Evolutionary conservation across 176 grass and related monocot species (phyloP).

Genomic region (Oryza punctata): DNA sequence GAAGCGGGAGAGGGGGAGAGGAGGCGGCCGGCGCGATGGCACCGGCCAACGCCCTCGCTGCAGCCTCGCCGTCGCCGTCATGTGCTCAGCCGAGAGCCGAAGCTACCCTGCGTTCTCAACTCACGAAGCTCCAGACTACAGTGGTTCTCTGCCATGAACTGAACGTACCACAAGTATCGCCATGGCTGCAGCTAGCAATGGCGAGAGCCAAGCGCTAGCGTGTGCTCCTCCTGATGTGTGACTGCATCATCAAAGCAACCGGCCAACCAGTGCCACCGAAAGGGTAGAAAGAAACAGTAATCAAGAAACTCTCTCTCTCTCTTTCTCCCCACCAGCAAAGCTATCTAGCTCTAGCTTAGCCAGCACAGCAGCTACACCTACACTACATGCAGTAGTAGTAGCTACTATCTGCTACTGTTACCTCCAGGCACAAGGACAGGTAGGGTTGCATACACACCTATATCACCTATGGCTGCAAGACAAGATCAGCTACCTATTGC

Average conservation of each 20-base stretch:
- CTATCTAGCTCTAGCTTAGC: neutral
- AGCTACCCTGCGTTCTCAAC: no score
- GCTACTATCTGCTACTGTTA: no score
- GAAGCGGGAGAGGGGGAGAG: no score
- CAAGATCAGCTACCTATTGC: no score
- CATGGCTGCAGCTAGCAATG: neutral
- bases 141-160: neutral
- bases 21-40: no score
- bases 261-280: neutral
- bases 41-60: no score
- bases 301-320: neutral
- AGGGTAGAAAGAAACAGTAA: neutral
- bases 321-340: neutral
- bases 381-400: no score
- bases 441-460: no score
- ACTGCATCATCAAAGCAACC: constrained; percentile 17
- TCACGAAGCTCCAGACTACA: neutral
- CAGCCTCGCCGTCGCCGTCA: no score
- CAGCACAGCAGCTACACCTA: neutral
- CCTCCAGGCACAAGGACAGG: neutral
- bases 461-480: neutral
- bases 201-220: no score
- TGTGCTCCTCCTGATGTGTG: constrained; percentile 25
- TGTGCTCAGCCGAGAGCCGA: no score
- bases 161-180: neutral